phyloP scores from a whole-genome alignment of 23 red algal species.

The Agarophyton chilense region DNA sequence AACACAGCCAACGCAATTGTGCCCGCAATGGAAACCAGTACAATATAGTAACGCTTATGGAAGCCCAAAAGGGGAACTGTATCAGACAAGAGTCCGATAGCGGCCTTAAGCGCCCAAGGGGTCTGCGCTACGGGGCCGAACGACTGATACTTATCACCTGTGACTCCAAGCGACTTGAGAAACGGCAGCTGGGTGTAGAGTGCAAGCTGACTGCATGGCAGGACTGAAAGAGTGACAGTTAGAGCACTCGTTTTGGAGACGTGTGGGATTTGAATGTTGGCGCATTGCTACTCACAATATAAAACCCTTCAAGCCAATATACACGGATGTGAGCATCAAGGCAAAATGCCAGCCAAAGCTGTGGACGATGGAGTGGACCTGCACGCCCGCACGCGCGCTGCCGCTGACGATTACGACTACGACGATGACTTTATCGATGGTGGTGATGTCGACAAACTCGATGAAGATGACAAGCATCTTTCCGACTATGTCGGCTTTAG shows the following conservation, averaged over 20 bases:
- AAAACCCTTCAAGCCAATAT: conserved; percentile 61
- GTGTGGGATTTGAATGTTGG: not conserved
- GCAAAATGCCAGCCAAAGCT: conserved; percentile 75
- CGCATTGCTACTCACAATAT: conserved; percentile 53
- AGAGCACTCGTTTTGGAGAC: not conserved
- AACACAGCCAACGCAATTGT: conserved; percentile 37
- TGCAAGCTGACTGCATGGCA: conserved; percentile 41
- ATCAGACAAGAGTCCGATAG: conserved; percentile 68
- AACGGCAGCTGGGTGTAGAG: conserved; percentile 47
- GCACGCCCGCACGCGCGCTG: too few species aligned
- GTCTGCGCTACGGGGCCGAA: conserved; percentile 65
- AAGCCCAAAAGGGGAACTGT: conserved; percentile 60
- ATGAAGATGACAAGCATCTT: conserved; percentile 9
- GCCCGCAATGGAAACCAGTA: conserved; percentile 55
- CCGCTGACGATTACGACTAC: too few species aligned
- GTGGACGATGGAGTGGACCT: conserved; percentile 14
- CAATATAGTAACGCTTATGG: conserved; percentile 75
- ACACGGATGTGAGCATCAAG: conserved; percentile 58
- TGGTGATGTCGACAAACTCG: conserved; percentile 30
- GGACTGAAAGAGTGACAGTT: not conserved
- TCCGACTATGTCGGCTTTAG: conserved; percentile 11
- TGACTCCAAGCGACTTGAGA: conserved; percentile 71
- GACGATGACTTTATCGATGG: conserved; percentile 65
- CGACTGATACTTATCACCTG: conserved; percentile 69
- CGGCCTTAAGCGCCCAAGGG: conserved; percentile 76